Conservation (phyloP, 1,284 basidiomycete species). For the Papiliotrema nemorosa region DNA sequence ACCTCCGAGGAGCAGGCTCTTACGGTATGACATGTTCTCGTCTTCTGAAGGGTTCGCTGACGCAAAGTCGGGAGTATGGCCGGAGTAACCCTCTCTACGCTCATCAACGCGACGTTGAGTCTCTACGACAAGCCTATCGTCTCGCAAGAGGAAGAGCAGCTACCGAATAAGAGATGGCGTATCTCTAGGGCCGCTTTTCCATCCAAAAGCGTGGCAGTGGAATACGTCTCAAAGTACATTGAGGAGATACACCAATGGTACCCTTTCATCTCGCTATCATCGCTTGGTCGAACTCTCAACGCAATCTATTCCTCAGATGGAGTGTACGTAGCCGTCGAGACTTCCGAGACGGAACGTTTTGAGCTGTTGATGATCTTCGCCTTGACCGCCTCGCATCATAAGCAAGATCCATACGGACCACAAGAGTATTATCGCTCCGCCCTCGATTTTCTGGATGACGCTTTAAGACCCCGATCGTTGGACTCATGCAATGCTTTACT, state of each 20-base stretch:
- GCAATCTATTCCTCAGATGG: constrained; percentile 2
- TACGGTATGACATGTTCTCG: background rate
- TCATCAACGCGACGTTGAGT: constrained; percentile 3
- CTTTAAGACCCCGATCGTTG: background rate
- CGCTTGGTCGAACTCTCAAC: background rate
- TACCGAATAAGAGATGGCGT: too few species aligned
- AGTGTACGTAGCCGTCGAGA: too few species aligned
- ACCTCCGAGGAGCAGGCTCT: background rate
- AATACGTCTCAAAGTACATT: constrained; percentile 1
- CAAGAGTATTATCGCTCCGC: constrained; percentile 7
- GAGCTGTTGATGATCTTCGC: constrained; percentile 6
- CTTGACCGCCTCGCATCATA: background rate
- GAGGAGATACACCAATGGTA: constrained; percentile 8
- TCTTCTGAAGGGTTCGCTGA: background rate
- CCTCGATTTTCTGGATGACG: background rate
- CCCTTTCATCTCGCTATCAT: constrained; percentile 5
- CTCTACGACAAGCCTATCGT: constrained; percentile 3
- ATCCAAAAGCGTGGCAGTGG: background rate
- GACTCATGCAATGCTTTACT: constrained; percentile 4
- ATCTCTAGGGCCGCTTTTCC: background rate
- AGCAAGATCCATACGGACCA: background rate
- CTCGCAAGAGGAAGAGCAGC: background rate
- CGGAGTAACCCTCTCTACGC: constrained; percentile 5
- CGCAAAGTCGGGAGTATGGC: constrained; percentile 8
- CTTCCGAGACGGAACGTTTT: background rate